Evolutionary conservation across 2,329 filamentous ascomycete genomes (phyloP), one percentile per base, ranked within the genome.

Genomic region (Sporothrix euskadiensis): DNA sequence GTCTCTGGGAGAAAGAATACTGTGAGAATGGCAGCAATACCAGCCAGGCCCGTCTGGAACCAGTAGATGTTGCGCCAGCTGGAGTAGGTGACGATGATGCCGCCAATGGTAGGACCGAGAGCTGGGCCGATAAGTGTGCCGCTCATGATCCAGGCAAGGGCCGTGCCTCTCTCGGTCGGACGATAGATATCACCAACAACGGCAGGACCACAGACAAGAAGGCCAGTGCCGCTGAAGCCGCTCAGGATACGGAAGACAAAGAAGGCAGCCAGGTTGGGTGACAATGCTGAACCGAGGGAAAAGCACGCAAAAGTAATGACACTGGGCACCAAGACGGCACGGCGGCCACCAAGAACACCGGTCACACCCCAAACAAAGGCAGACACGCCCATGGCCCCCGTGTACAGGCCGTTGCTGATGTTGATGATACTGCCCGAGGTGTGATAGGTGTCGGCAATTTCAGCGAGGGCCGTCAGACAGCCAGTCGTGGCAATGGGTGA

Each of bases 201-300:
- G 0, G 88, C 88, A 1, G 87, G 88, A 0, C 91, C 91, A 41
- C 92, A 87, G 14, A 90, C 88, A 2, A 92, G 81, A 75, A 92
- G 91, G 0, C 88, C 86, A 0, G 89, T 92, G 6, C 90, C 90
- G 82, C 91, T 88, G 75, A 91, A 90, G 0, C 90, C 91, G 0
- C 89, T 91, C 72, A 92, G 82, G 77, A 91, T 87, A 2, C 91
- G 88, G 78, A 92, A 92, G 66, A 91, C 82, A 78, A 91, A 92
- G 79, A 90, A 92, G 0, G 87, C 82, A 0, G 85, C 85, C 6
- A 92, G 82, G 76, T 91, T 91, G 0, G 90, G 90, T 1, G 90
- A 85, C 3, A 91, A 80, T 0, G 90, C 90, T 0, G 89, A 91
- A 35, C 89, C 91, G 32, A 90, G 89, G 77, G 90, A 92, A 0